Conservation (phyloP, 305 asterid species). For the Fraxinus velutina region DNA sequence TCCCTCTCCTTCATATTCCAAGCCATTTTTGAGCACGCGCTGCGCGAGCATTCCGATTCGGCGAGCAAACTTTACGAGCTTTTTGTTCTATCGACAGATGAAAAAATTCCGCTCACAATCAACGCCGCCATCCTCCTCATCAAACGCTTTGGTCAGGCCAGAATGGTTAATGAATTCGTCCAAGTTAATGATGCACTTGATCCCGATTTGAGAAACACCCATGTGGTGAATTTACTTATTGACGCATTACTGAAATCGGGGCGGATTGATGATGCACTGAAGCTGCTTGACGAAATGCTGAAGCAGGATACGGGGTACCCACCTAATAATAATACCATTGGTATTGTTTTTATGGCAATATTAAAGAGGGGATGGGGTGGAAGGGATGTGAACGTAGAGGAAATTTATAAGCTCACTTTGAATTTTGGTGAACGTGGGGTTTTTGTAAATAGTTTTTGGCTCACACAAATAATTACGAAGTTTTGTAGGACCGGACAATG, state of each 20-base stretch:
- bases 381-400: constrained; percentile 43
- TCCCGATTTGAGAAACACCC: constrained; percentile 34
- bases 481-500: constrained; percentile 47
- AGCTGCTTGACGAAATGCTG: constrained; percentile 80
- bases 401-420: constrained; percentile 42
- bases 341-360: constrained; percentile 34
- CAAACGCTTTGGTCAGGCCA: constrained; percentile 41
- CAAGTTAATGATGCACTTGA: constrained; percentile 40
- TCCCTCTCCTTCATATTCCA: constrained; percentile 56
- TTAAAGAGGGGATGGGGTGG: constrained; percentile 42
- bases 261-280: constrained; percentile 51
- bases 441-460: constrained; percentile 35
- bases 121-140: constrained; percentile 58
- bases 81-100: constrained; percentile 39
- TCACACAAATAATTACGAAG: constrained; percentile 40
- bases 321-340: constrained; percentile 48
- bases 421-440: constrained; percentile 44
- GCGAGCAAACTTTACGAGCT: constrained; percentile 47
- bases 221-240: constrained; percentile 45
- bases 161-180: constrained; percentile 53
- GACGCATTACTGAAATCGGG: constrained; percentile 38
- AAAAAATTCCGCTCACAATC: constrained; percentile 40
- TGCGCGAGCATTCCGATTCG: constrained; percentile 37
- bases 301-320: constrained; percentile 26
- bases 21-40: constrained; percentile 56